Base-by-base conservation (phyloP, 768 basidiomycete species). In the Psilocybe subaeruginosa region DNA sequence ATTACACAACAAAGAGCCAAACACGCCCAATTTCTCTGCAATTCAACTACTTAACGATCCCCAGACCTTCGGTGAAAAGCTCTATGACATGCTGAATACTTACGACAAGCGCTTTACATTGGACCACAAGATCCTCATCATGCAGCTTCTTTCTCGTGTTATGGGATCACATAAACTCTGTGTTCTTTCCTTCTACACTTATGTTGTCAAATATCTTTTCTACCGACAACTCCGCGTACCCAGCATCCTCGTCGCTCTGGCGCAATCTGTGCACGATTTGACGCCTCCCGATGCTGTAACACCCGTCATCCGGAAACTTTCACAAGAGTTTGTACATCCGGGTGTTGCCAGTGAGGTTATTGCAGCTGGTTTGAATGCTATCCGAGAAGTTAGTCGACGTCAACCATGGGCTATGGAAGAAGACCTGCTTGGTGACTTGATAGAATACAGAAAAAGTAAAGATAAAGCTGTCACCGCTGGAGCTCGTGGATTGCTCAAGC, bases 401-500 rank as follows among this genome's bases (percentile, higher is more conserved):
- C 97, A 99, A 71, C 94, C 97, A 3, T 96, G 95, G 93, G 88
- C 92, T 56, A 98, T 99, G 91, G 94, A 97, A 66, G 93, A 94
- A 66, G 97, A 98, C 68, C 74, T 98, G 27, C 79, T 99, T 4
- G 88, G 91, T 3, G 97, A 99, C 76, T 74, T 99, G 64, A 85
- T 99, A 54, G 96, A 95, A 75, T 99, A 99, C 73, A 82, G 89
- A 71, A 99, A 97, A 79, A 96, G 94, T 68, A 86, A 89, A 68
- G 97, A 98, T 75, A 99, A 98, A 78, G 85, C 90, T 0, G 95
- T 97, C 46, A 89, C 90, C 6, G 86, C 92, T n/a, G 95, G 92
- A 48, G 89, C 93, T 2, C 81, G 97, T 29, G 92, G 95, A 12
- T 71, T 99, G 50, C 75, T 99, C 54, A 92, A 91, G 71, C 78